A percentile compares a stretch with the other conserved stretches of the same genome.
Evolutionary conservation across 371 early-diverging fungal species (phyloP).

Genomic region (Mucor irregularis): DNA sequence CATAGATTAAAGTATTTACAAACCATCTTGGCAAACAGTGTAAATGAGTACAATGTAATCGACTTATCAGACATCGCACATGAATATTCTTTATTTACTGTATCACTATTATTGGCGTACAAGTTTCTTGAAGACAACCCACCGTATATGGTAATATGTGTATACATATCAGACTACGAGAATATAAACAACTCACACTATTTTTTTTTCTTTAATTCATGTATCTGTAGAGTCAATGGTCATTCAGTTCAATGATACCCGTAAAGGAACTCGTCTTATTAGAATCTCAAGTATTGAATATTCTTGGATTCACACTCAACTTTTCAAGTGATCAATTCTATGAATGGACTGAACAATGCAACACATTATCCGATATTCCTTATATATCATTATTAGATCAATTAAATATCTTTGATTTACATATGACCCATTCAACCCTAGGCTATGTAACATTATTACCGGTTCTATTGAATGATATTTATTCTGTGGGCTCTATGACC

Average conservation of each 20-base stretch:
- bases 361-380: conserved; percentile 13
- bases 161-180: background rate
- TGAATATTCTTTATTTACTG: conserved; percentile 35
- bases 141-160: conserved; percentile 28
- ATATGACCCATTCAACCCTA: conserved; percentile 11
- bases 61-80: conserved; percentile 24
- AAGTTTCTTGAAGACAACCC: conserved; percentile 40
- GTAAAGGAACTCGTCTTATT: conserved; percentile 16
- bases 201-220: background rate
- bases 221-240: conserved; percentile 28
- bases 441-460: conserved; percentile 13
- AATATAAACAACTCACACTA: background rate
- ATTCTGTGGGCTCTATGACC: background rate
- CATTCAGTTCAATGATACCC: conserved; percentile 25
- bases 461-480: conserved; percentile 16
- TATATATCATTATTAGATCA: conserved; percentile 5
- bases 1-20: conserved; percentile 35
- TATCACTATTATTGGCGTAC: conserved; percentile 34
- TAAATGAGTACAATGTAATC: conserved; percentile 14
- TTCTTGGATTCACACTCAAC: conserved; percentile 19
- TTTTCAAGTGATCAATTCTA: conserved; percentile 15
- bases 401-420: conserved; percentile 14
- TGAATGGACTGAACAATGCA: conserved; percentile 27
- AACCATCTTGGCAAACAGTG: conserved; percentile 17
- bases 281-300: conserved; percentile 19